Percentiles rank a stretch among this genome's conserved stretches.
phyloP scores from a whole-genome alignment of 2,329 filamentous ascomycete genomes.

The Ascochyta rabiei region DNA sequence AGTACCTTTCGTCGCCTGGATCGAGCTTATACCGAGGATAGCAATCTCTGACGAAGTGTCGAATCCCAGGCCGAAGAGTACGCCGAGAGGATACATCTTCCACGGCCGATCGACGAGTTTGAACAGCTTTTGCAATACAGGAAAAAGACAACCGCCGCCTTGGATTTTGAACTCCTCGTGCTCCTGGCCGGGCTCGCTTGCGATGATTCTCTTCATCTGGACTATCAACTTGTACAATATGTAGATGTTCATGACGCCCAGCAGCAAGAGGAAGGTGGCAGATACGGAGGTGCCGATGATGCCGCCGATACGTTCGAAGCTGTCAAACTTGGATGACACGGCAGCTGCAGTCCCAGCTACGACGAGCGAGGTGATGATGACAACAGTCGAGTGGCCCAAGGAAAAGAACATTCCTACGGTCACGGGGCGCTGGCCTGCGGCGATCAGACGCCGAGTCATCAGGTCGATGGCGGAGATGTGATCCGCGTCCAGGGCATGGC shows the following conservation, averaged over 20 bases:
- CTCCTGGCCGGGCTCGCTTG: constrained; percentile 53
- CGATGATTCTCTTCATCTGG: constrained; percentile 68
- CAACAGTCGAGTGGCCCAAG: constrained; percentile 90
- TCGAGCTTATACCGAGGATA: constrained; percentile 84
- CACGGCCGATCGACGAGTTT: constrained; percentile 74
- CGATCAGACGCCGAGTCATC: constrained; percentile 88
- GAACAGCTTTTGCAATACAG: constrained; percentile 76
- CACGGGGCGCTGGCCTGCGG: constrained; percentile 81
- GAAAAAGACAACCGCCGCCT: constrained; percentile 76
- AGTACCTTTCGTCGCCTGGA: constrained; percentile 84
- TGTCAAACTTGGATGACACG: constrained; percentile 78
- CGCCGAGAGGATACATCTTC: constrained; percentile 94
- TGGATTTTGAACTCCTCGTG: constrained; percentile 70
- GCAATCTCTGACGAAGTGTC: constrained; percentile 96
- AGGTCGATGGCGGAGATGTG: constrained; percentile 92
- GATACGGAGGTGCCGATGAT: constrained; percentile 90
- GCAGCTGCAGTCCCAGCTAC: constrained; percentile 90
- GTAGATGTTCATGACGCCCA: constrained; percentile 84
- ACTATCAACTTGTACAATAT: constrained; percentile 80
- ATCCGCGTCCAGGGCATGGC: constrained; percentile 97
- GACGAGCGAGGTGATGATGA: constrained; percentile 86
- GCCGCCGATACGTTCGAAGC: constrained; percentile 79
- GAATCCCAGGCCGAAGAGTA: constrained; percentile 88
- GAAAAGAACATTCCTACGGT: constrained; percentile 96
- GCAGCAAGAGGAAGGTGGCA: constrained; percentile 78